Percentiles rank a stretch among this genome's conserved stretches.
Evolutionary conservation across 176 grass and related monocot genomes (phyloP).

Genomic region (Ensete ventricosum): DNA sequence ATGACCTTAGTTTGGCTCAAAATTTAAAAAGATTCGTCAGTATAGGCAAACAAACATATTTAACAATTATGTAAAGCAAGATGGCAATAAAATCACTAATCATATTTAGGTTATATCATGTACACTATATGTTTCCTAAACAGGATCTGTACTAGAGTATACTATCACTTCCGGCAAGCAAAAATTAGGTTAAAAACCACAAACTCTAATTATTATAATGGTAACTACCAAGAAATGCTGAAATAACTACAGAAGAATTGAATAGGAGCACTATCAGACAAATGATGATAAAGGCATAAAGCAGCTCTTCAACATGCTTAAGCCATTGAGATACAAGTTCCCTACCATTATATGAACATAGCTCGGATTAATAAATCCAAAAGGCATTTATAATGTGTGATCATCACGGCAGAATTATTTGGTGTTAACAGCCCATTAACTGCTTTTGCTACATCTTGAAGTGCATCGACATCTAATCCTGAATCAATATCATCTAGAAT

Average conservation of each 20-base stretch:
- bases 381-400: conserved; percentile 88
- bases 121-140: not conserved
- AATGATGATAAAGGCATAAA: not conserved
- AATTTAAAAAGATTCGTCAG: not conserved
- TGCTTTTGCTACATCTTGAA: conserved; percentile 73
- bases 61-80: not conserved
- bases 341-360: conserved; percentile 96
- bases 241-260: not conserved
- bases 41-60: not conserved
- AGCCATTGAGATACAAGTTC: not conserved
- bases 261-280: not conserved
- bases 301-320: not conserved
- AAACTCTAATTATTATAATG: not conserved
- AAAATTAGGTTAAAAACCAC: not conserved
- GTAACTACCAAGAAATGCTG: not conserved
- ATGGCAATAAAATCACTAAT: not conserved
- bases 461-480: conserved; percentile 94
- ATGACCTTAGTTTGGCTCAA: not conserved
- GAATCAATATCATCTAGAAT: conserved; percentile 97
- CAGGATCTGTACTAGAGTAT: not conserved
- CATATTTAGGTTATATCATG: not conserved
- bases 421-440: conserved; percentile 82
- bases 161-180: not conserved
- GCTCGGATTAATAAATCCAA: conserved; percentile 75
- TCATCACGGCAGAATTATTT: conserved; percentile 75